Evolutionary conservation across 2,329 filamentous ascomycete species (phyloP), one percentile per base, ranked within the genome.

Genomic region (Fusarium sp.): DNA sequence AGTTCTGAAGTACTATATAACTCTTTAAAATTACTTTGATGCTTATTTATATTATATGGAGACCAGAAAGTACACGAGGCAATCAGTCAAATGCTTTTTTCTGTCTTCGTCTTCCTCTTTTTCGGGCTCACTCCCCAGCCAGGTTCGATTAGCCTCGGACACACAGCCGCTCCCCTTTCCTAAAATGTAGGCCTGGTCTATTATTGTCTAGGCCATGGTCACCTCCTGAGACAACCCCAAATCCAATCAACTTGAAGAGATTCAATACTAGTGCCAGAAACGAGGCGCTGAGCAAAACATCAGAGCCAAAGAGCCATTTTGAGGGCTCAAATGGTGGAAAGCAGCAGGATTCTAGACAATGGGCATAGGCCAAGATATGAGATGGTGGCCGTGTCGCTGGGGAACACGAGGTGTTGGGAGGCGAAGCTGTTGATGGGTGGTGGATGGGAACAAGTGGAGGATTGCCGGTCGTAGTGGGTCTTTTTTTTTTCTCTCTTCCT

Each of bases 141-240:
- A 49, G 32, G 41, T 43, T 53, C 43, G 48, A 56, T 42, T 47
- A 54, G 62, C 57, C 67, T 69, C 58, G 65, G 64, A 61, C 63
- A 54, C 33, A 59, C 59, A 35, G 50, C 54, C 53, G 53, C 57
- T 53, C 57, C 58, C 47, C 41, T 56, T 50, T 55, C 42, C 45
- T 54, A 49, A 56, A 49, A 57, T 39, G 44, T 44, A 31, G 54
- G 31, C 53, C 31, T 42, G 31, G 49, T 57, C 53, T 58, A 65
- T 67, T 67, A 66, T 53, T 67, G 64, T 63, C 66, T 66, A 42
- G 57, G 53, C 54, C 49, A 56, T 29, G 60, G 59, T 41, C 52
- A 66, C 59, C 68, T 65, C 68, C 68, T 70, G 68, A 70, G 66
- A 70, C 68, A 58, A 45, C 27, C 41, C 46, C 53, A 21, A 53